A percentile compares a stretch with the other conserved stretches of the same genome.
Evolutionary conservation across 2,329 filamentous ascomycete genomes (phyloP).

Genomic region (Pezicula radicicola): DNA sequence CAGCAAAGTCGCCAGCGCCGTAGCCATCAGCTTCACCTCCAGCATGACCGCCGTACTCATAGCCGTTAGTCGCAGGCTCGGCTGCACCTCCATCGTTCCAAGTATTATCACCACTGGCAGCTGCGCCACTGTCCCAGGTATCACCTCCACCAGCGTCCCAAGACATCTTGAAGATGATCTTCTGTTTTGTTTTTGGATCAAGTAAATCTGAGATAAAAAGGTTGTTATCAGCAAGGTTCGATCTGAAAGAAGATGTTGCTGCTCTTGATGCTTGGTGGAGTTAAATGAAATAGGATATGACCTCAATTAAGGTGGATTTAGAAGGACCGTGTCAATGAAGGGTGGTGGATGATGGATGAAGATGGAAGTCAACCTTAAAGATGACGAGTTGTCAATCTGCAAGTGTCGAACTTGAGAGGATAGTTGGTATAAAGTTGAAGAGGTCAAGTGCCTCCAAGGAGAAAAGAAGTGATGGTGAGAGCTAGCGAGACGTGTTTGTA

Average conservation of each 20-base stretch:
- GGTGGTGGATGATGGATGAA: background rate
- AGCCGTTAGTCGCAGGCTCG: too few relatives aligned
- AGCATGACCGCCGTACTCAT: background rate
- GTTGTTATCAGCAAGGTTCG: too few relatives aligned
- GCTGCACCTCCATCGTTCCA: slow-evolving; percentile 3
- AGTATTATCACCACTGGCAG: slow-evolving; percentile 2
- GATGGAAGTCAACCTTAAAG: too few relatives aligned
- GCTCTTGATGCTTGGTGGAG: too few relatives aligned
- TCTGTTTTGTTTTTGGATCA: background rate
- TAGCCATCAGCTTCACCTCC: background rate
- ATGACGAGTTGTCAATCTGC: too few relatives aligned
- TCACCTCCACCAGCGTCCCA: slow-evolving; percentile 15
- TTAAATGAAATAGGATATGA: background rate
- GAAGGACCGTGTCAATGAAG: background rate
- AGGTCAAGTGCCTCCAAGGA: too few relatives aligned
- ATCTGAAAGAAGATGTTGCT: too few relatives aligned
- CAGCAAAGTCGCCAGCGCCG: background rate
- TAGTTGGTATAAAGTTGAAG: too few relatives aligned
- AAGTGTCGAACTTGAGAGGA: too few relatives aligned
- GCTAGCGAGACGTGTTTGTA: too few relatives aligned
- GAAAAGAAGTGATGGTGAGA: too few relatives aligned
- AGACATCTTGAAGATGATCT: slow-evolving; percentile 17
- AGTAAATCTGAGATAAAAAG: background rate
- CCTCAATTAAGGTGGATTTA: background rate
- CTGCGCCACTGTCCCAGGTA: slow-evolving; percentile 2